Conservation (phyloP, 305 asterid species). For the Solanum hybrid region DNA sequence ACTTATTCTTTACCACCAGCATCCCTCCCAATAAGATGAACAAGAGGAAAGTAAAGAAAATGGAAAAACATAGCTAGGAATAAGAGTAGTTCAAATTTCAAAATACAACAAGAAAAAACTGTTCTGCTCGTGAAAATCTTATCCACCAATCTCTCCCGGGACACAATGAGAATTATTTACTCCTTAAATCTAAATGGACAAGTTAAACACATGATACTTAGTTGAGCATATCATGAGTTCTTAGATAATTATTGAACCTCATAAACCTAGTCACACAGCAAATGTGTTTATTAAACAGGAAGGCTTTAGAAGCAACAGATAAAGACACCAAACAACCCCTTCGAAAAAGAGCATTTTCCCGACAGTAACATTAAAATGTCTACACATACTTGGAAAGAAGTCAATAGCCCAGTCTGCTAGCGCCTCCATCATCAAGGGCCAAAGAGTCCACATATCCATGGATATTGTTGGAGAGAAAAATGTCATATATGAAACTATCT, state of each 20-base stretch:
- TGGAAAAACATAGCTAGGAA: background rate
- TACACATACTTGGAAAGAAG: slow-evolving; percentile 78
- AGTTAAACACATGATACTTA: background rate
- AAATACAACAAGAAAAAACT: background rate
- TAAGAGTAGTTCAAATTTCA: background rate
- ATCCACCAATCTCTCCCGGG: background rate
- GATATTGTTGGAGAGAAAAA: slow-evolving; percentile 93
- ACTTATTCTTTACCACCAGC: background rate
- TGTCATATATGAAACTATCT: slow-evolving; percentile 96
- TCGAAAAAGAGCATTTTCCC: background rate
- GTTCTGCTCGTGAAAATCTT: background rate
- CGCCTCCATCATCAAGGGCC: slow-evolving; percentile 96
- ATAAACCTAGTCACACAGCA: background rate
- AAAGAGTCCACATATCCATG: slow-evolving; percentile 95
- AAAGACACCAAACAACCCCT: background rate
- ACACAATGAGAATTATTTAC: background rate
- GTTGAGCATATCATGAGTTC: background rate
- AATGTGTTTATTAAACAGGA: background rate
- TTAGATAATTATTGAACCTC: background rate
- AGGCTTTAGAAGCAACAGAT: background rate
- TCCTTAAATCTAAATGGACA: background rate
- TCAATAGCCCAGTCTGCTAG: slow-evolving; percentile 99
- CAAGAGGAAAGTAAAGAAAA: background rate
- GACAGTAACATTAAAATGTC: background rate
- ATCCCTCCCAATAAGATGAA: background rate